A percentile compares a stretch with the other conserved stretches of the same genome.
These are phyloP conservation scores for Tolypocladium album DNA, from an alignment of 2,329 filamentous ascomycete genomes.

Conservation along the genomic window DNA sequence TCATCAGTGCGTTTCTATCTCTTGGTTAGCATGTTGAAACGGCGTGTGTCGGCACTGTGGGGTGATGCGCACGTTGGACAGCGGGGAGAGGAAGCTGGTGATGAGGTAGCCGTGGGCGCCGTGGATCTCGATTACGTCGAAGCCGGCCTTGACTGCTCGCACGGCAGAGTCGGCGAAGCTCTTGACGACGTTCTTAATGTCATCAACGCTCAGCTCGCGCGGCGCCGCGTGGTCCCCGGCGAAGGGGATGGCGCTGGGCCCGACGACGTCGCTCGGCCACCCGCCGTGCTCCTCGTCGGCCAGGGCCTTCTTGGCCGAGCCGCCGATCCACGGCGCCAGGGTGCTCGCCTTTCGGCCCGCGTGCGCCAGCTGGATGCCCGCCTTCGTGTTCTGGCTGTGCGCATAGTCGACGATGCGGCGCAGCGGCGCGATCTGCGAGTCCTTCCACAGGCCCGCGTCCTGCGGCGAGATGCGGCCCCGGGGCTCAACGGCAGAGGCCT, in stretches of 20 bases:
- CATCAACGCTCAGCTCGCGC: constrained; percentile 54
- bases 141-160: constrained; percentile 56
- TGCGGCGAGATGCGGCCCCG: constrained; percentile 77
- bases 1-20: constrained; percentile 45
- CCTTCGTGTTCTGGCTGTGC: constrained; percentile 66
- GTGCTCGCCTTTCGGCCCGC: constrained; percentile 61
- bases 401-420: constrained; percentile 65
- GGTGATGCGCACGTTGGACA: constrained; percentile 35
- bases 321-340: constrained; percentile 51
- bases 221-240: constrained; percentile 50
- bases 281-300: constrained; percentile 42
- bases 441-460: constrained; percentile 73
- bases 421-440: constrained; percentile 67
- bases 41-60: background rate
- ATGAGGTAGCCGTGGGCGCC: constrained; percentile 57
- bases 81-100: constrained; percentile 51
- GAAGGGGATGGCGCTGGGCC: constrained; percentile 44
- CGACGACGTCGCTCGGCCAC: constrained; percentile 46
- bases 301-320: constrained; percentile 33
- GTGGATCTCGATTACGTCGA: constrained; percentile 65
- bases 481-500: constrained; percentile 65
- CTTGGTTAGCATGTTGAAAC: background rate
- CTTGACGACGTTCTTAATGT: constrained; percentile 56
- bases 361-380: constrained; percentile 73
- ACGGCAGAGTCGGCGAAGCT: constrained; percentile 49